These are phyloP conservation scores for Chlorella sorokiniana DNA, from an alignment of 139 green algal genomes.

Conservation along the genomic window DNA sequence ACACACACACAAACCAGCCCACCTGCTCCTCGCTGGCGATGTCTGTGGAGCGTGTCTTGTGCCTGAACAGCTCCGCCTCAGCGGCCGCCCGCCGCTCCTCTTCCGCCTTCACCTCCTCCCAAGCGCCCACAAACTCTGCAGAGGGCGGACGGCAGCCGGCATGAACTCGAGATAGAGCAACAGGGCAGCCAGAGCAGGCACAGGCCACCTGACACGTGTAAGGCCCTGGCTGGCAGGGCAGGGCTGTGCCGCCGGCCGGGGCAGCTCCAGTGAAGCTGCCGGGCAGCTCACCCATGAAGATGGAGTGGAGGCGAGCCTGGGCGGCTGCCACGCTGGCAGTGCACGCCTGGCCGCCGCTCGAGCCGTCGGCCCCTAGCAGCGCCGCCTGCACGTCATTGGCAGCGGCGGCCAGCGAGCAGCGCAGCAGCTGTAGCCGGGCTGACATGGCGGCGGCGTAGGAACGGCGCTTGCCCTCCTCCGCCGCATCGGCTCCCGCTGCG, in stretches of 20 bases:
- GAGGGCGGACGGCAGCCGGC: neutral
- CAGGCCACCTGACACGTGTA: neutral
- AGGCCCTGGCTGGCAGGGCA: too few species aligned
- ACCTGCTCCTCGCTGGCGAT: slow-evolving; percentile 75
- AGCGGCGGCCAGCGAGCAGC: slow-evolving; percentile 41
- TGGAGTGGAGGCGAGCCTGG: slow-evolving; percentile 42
- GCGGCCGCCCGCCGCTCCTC: slow-evolving; percentile 68
- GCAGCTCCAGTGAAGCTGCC: neutral
- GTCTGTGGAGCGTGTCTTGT: slow-evolving; percentile 56
- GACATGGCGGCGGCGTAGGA: slow-evolving; percentile 58
- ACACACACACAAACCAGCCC: neutral
- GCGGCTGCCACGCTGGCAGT: neutral
- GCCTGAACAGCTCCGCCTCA: slow-evolving; percentile 82
- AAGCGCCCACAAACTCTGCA: slow-evolving; percentile 34
- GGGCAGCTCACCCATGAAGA: slow-evolving; percentile 28
- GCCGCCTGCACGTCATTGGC: slow-evolving; percentile 37
- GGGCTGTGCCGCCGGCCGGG: too few species aligned
- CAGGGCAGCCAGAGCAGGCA: neutral
- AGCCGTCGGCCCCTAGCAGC: neutral
- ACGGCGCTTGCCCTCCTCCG: slow-evolving; percentile 11
- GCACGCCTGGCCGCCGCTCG: neutral
- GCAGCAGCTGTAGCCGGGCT: slow-evolving; percentile 52
- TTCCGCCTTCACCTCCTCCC: slow-evolving; percentile 48
- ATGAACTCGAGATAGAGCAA: neutral
- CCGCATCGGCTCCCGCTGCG: neutral